Evolutionary conservation across 1,139 yeast genomes (phyloP), one percentile per base, ranked within the genome.

Genomic region (Citeromyces hawaiiensis): DNA sequence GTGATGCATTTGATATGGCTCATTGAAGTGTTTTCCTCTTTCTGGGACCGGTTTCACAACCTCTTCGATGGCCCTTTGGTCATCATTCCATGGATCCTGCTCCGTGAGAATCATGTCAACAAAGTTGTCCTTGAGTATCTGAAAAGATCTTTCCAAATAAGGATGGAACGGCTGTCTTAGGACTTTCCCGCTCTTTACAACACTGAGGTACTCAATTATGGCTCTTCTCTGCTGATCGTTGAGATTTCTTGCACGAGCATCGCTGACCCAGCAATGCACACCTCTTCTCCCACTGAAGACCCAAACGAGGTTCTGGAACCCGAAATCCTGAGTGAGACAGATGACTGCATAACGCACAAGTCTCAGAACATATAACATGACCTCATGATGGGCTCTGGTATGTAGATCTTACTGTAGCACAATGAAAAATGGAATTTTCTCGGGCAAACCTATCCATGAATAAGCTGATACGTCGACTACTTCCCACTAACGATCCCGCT

Each of bases 251-350:
- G 96, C 96, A 39, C 88, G 64, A 40, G 72, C 61, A 55, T 93
- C 98, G 58, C 96, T 83, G 19, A 91, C 71, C 99, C 99, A 91
- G 50, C 97, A 94, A 67, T 91, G 99, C 19, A 94, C 96, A 58
- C 99, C 99, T 70, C 99, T 83, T 66, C 99, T 80, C 38, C 99
- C 99, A 0, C 96, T 86, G 55, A 86, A 91, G 2, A 91, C 96
- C 98, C 98, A 91, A 37, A 91, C 65, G 54, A 87, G 64, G 56
- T 86, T 80, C 42, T 77, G 63, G 57, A 86, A 88, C 1, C 96
- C 97, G 60, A 93, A 91, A 58, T 91, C 98, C 39, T 86, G 85
- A 42, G 74, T 64, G 42, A 91, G 64, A 0, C 94, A 81, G n/a
- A n/a, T n/a, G n/a, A n/a, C n/a, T n/a, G n/a, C n/a, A n/a, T n/a